These are phyloP conservation scores for Nakaseomyces delphensis DNA, from an alignment of 1,139 yeast species.

Conservation along the genomic window DNA sequence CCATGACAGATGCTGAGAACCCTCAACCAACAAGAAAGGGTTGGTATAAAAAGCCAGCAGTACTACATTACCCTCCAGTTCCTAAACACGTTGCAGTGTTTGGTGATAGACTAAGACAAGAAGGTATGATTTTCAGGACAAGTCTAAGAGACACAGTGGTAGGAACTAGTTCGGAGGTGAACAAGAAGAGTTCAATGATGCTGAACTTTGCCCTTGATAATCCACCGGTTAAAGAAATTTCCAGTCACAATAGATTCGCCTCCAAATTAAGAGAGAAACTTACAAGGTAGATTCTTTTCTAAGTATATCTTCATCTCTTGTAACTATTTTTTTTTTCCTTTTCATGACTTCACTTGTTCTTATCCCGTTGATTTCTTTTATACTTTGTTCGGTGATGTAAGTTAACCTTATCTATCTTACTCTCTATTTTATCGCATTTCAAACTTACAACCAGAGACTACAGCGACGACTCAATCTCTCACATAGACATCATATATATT, in stretches of 20 bases:
- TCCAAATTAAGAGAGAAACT: constrained; percentile 25
- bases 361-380: too few species aligned
- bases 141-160: constrained; percentile 22
- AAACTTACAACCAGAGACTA: too few species aligned
- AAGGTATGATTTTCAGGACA: constrained; percentile 30
- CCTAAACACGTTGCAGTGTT: constrained; percentile 15
- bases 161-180: constrained; percentile 10
- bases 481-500: constrained; percentile 1
- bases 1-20: constrained; percentile 27
- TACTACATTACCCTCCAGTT: constrained; percentile 30
- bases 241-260: constrained; percentile 17
- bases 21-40: constrained; percentile 30
- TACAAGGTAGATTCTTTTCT: constrained; percentile 16
- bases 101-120: constrained; percentile 24
- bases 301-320: too few species aligned
- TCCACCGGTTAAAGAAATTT: constrained; percentile 13
- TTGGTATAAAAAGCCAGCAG: constrained; percentile 33
- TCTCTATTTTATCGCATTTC: neutral
- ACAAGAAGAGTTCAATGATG: constrained; percentile 10
- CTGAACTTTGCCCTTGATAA: constrained; percentile 13
- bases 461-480: neutral
- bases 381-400: too few species aligned
- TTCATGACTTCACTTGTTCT: too few species aligned
- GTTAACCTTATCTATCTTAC: neutral
- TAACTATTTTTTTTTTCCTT: too few species aligned